Base-by-base conservation (phyloP, 139 green algal genomes). In the Closterium sp. region DNA sequence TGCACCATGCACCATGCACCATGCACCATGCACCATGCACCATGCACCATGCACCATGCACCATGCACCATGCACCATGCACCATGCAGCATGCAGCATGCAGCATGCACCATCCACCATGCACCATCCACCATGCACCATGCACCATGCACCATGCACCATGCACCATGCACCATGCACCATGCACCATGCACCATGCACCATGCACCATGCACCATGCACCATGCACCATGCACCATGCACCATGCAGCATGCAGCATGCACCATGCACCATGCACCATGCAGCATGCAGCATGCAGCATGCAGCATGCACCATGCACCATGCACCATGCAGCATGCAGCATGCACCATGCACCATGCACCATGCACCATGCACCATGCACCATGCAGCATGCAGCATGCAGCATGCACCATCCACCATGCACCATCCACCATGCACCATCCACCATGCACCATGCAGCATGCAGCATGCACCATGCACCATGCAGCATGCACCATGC, bases 151-250 rank as follows among this genome's bases (percentile, higher is more conserved):
- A 91, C 88, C 88, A 84, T 91, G 88, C 88, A 91, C 88, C 88
- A 84, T 91, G 88, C 88, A 91, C 88, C 88, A 84, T 91, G 88
- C 88, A 91, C 88, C 88, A 84, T 91, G 88, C 88, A 91, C 88
- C 88, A 85, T 91, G 88, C 88, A 91, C 88, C 88, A 85, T 91
- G 88, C 88, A 91, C 4, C n/a, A 85, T 91, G 4, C 88, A 86
- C 88, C n/a, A 85, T 91, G 88, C 88, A 91, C 88, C 88, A 85
- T 91, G 88, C 88, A 87, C 88, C 88, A 91, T 91, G 88, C 45
- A 91, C 88, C 88, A 85, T 91, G 88, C 45, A 91, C 88, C 88
- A 85, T 91, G 29, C 45, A 91, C 88, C 88, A 85, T 91, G 88
- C 45, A 91, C 88, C 88, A 85, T 91, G 88, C 45, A 86, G 5